phyloP scores from a whole-genome alignment of 2,329 filamentous ascomycete species.

The Fusarium ramigenum region DNA sequence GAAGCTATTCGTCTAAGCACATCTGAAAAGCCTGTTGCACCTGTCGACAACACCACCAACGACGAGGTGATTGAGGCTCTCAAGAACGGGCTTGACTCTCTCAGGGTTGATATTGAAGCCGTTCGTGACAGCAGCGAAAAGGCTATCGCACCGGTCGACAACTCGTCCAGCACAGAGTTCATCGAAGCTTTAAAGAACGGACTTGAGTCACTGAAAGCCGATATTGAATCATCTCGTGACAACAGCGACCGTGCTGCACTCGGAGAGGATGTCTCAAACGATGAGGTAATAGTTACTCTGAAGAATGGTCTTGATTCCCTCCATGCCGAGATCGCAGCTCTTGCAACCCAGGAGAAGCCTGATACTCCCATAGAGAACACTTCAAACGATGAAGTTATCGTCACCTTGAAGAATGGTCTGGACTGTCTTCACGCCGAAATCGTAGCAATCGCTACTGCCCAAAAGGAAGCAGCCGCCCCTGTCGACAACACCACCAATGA shows the following conservation, averaged over 20 bases:
- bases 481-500: constrained; percentile 32
- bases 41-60: constrained; percentile 24
- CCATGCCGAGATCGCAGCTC: constrained; percentile 70
- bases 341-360: constrained; percentile 66
- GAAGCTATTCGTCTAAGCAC: constrained; percentile 62
- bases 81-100: constrained; percentile 33
- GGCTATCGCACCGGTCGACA: constrained; percentile 22
- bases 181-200: constrained; percentile 35
- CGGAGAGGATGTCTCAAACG: constrained; percentile 77
- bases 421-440: constrained; percentile 77
- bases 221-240: constrained; percentile 62
- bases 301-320: constrained; percentile 80
- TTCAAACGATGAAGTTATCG: constrained; percentile 76
- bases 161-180: constrained; percentile 29
- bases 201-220: constrained; percentile 32
- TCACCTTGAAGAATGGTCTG: constrained; percentile 82
- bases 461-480: constrained; percentile 51
- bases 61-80: constrained; percentile 35
- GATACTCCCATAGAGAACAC: constrained; percentile 49
- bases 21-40: constrained; percentile 55
- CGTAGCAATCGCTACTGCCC: constrained; percentile 71
- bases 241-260: constrained; percentile 62
- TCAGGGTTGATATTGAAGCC: constrained; percentile 27
- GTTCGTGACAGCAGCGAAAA: constrained; percentile 71
- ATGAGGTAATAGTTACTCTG: constrained; percentile 85